phyloP scores from a whole-genome alignment of 805 yeast genomes.

The Ascoidea tarda region DNA sequence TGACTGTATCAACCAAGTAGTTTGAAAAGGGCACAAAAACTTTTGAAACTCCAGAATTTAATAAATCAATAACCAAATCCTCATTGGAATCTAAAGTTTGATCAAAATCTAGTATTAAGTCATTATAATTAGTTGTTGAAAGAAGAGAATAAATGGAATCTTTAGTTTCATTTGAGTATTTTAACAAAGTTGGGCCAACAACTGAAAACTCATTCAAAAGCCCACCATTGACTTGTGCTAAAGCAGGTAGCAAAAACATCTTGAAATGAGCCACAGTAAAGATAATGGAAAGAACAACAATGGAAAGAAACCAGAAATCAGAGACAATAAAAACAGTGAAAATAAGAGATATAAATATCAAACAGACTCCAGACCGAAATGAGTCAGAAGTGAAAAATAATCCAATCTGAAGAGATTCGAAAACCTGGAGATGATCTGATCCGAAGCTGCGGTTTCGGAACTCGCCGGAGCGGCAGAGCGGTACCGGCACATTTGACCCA shows the following conservation, averaged over 20 bases:
- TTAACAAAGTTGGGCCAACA: slow-evolving; percentile 17
- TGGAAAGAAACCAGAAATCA: too few species aligned
- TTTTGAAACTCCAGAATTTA: slow-evolving; percentile 46
- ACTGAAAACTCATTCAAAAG: slow-evolving; percentile 11
- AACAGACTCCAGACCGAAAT: too few species aligned
- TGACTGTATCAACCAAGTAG: slow-evolving; percentile 5
- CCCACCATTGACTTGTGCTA: slow-evolving; percentile 4
- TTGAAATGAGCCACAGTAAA: background rate
- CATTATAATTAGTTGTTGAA: background rate
- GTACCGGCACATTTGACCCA: too few species aligned
- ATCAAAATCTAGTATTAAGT: slow-evolving; percentile 7
- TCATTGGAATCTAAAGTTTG: slow-evolving; percentile 16
- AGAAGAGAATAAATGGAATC: slow-evolving; percentile 11
- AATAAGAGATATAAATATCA: too few species aligned
- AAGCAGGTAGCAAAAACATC: background rate
- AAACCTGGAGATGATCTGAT: too few species aligned
- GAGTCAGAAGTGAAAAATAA: too few species aligned
- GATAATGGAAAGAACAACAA: too few species aligned
- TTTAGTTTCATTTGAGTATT: slow-evolving; percentile 12
- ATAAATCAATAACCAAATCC: slow-evolving; percentile 26
- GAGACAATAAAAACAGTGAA: too few species aligned
- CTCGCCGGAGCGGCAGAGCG: too few species aligned
- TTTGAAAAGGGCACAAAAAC: slow-evolving; percentile 23
- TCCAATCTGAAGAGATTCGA: too few species aligned
- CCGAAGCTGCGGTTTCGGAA: too few species aligned